Evolutionary conservation across 2,329 filamentous ascomycete species (phyloP).

Genomic region (Venturia pyrina): DNA sequence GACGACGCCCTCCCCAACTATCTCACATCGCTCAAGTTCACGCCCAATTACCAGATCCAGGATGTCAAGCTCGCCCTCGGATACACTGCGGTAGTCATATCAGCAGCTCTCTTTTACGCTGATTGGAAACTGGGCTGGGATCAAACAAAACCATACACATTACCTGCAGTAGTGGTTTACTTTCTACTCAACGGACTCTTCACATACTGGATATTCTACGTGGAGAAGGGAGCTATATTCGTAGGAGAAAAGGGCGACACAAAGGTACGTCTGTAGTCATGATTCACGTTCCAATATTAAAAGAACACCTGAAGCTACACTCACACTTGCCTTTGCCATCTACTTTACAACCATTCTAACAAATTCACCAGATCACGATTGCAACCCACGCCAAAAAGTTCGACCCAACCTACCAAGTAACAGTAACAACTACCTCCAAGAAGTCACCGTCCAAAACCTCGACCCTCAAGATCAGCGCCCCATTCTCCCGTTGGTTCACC

Average conservation of each 20-base stretch:
- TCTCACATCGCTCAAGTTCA: slow-evolving; percentile 78
- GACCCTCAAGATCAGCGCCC: slow-evolving; percentile 44
- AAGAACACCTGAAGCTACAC: background rate
- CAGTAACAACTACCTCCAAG: slow-evolving; percentile 44
- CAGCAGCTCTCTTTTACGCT: slow-evolving; percentile 75
- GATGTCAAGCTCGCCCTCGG: slow-evolving; percentile 78
- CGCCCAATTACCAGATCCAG: slow-evolving; percentile 67
- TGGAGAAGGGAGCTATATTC: slow-evolving; percentile 77
- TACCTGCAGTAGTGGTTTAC: slow-evolving; percentile 70
- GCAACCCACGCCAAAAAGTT: slow-evolving; percentile 56
- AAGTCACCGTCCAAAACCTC: slow-evolving; percentile 19
- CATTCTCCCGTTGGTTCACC: slow-evolving; percentile 66
- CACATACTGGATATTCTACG: slow-evolving; percentile 73
- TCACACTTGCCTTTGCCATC: background rate
- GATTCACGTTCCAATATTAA: background rate
- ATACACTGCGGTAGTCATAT: slow-evolving; percentile 70
- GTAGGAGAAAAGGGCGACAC: slow-evolving; percentile 61
- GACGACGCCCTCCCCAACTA: slow-evolving; percentile 94
- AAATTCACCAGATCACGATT: slow-evolving; percentile 54
- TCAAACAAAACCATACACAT: slow-evolving; percentile 69
- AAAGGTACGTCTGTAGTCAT: slow-evolving; percentile 36
- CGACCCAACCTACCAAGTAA: slow-evolving; percentile 69
- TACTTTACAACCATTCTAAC: background rate
- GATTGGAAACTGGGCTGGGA: slow-evolving; percentile 92
- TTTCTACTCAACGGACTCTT: slow-evolving; percentile 66